Conservation (phyloP, 805 yeast genomes). For the Pichia nanzhaoensis region DNA sequence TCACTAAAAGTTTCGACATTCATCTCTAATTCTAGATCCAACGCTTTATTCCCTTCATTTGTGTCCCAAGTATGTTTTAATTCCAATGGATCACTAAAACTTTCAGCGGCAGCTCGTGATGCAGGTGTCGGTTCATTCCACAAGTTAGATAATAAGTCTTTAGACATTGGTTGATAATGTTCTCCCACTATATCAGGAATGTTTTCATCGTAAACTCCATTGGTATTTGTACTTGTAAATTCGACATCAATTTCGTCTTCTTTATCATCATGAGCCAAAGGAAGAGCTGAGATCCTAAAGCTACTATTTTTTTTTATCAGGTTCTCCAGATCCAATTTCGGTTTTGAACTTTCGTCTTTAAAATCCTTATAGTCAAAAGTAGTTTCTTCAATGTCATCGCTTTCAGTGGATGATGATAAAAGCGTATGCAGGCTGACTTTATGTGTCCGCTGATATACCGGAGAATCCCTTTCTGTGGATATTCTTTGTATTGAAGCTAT, state of each 20-base stretch:
- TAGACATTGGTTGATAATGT: slow-evolving; percentile 39
- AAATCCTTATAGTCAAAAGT: slow-evolving; percentile 11
- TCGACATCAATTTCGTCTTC: slow-evolving; percentile 44
- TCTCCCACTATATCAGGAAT: slow-evolving; percentile 31
- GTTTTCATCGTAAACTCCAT: slow-evolving; percentile 7
- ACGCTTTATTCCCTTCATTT: neutral
- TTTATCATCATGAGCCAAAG: slow-evolving; percentile 14
- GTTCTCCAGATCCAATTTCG: slow-evolving; percentile 2
- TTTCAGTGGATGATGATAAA: slow-evolving; percentile 7
- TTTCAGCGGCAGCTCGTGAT: slow-evolving; percentile 4
- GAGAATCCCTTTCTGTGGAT: slow-evolving; percentile 30
- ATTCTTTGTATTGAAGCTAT: slow-evolving; percentile 23
- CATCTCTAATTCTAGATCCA: neutral
- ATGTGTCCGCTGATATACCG: slow-evolving; percentile 18
- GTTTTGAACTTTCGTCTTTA: neutral
- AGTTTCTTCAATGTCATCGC: slow-evolving; percentile 8
- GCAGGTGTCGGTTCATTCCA: slow-evolving; percentile 10
- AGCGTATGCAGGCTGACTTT: slow-evolving; percentile 7
- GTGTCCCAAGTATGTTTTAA: slow-evolving; percentile 16
- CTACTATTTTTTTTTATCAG: slow-evolving; percentile 8
- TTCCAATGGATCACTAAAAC: slow-evolving; percentile 21
- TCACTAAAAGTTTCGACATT: slow-evolving; percentile 6
- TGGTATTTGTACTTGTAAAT: slow-evolving; percentile 26
- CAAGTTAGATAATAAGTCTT: slow-evolving; percentile 25
- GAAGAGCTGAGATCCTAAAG: neutral